Evolutionary conservation across 768 basidiomycete species (phyloP).

Genomic region (Holtermanniella nyarrowii): DNA sequence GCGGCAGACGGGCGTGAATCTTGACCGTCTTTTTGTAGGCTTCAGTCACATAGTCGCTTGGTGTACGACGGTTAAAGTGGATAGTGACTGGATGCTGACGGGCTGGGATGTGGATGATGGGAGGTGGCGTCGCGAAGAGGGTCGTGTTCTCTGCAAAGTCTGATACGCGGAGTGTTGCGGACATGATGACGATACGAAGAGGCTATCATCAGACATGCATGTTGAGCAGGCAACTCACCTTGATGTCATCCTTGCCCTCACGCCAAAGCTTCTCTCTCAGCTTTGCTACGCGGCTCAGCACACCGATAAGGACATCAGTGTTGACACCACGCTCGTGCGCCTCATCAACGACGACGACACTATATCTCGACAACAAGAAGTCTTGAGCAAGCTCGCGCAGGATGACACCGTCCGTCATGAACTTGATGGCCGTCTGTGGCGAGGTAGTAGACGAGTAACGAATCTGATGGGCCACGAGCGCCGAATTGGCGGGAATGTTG

Average conservation of each 20-base stretch:
- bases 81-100: constrained; percentile 91
- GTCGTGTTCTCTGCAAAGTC: constrained; percentile 82
- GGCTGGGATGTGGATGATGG: constrained; percentile 75
- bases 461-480: constrained; percentile 88
- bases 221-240: constrained; percentile 44
- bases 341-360: constrained; percentile 91
- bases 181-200: constrained; percentile 92
- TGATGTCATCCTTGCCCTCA: constrained; percentile 55
- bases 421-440: constrained; percentile 83
- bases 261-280: constrained; percentile 80
- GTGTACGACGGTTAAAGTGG: constrained; percentile 81
- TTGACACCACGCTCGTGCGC: constrained; percentile 98
- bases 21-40: constrained; percentile 81
- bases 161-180: constrained; percentile 83
- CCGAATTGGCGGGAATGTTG: constrained; percentile 56
- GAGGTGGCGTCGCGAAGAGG: constrained; percentile 75
- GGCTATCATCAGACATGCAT: constrained; percentile 47
- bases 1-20: constrained; percentile 83
- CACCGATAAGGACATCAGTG: constrained; percentile 93
- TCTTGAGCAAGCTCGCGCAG: constrained; percentile 84
- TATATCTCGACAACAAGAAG: constrained; percentile 87
- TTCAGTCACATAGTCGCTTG: constrained; percentile 77
- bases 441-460: constrained; percentile 93
- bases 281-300: constrained; percentile 84
- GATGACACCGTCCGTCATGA: constrained; percentile 98